Evolutionary conservation across 2,329 filamentous ascomycete genomes (phyloP).

Genomic region (Cercospora zeina): DNA sequence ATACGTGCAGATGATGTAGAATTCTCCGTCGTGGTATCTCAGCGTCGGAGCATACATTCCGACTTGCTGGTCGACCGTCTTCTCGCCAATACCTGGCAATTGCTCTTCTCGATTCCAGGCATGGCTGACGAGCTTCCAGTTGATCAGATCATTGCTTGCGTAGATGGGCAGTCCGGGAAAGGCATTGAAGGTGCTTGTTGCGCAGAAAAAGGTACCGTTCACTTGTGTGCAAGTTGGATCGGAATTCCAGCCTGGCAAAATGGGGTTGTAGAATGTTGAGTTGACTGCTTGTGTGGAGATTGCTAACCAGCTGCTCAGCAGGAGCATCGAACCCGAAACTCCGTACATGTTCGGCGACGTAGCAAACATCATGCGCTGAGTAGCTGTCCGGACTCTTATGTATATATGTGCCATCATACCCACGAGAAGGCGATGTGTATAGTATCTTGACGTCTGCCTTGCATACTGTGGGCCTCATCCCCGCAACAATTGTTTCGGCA

Average conservation of each 20-base stretch:
- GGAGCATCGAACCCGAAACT: background rate
- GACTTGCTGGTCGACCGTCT: constrained; percentile 39
- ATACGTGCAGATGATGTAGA: constrained; percentile 40
- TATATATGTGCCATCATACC: background rate
- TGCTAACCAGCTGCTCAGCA: background rate
- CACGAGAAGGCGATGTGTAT: too few relatives aligned
- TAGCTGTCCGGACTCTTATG: background rate
- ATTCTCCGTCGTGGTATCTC: constrained; percentile 44
- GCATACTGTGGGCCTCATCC: background rate
- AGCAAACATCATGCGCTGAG: background rate
- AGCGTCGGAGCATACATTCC: constrained; percentile 48
- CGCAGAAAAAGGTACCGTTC: constrained; percentile 48
- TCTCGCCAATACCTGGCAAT: constrained; percentile 40
- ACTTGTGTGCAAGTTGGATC: constrained; percentile 51
- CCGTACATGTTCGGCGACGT: background rate
- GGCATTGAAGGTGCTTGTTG: constrained; percentile 48
- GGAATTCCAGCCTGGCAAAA: constrained; percentile 51
- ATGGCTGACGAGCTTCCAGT: constrained; percentile 45
- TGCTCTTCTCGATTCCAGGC: constrained; percentile 43
- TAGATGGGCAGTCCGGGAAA: constrained; percentile 52
- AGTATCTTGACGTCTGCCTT: background rate
- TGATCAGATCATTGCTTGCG: constrained; percentile 47
- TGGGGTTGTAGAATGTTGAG: constrained; percentile 45
- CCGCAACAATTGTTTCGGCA: background rate
- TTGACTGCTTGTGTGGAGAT: constrained; percentile 10